Base-by-base conservation (phyloP, 768 basidiomycete genomes). In the Macrolepiota fuliginosa region DNA sequence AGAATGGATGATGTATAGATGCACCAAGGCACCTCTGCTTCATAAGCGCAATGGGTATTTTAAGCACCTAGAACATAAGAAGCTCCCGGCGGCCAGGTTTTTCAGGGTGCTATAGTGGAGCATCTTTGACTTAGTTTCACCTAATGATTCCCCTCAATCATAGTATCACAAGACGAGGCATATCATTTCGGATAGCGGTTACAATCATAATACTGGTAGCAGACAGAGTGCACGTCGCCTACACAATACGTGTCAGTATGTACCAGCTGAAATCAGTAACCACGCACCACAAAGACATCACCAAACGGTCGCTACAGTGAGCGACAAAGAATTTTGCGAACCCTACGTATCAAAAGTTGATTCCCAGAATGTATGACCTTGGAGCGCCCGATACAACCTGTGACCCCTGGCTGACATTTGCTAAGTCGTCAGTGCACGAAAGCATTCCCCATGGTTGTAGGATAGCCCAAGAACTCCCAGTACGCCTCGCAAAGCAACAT, bases 41-140 rank as follows among this genome's bases (percentile, higher is more conserved):
- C 60, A 49, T 61, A 61, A 61, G 60, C 60, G 19, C 17, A 27
- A 54, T 35, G 17, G 29, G 17, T 49, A 61, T 61, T 54, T 61
- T 61, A 54, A 54, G 17, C 45, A 36, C 32, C 32, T 54, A 46
- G 53, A 53, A 53, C 42, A 53, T 29, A 29, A 54, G 59, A 61
- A 55, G 32, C 35, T 19, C 55, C 46, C 46, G 60, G 53, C 51
- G 52, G 58, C 35, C 46, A 35, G 32, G 9, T 52, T 49, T 61
- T 19, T 9, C 36, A 50, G 46, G 36, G 32, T 13, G 36, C 36
- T 51, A 50, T 40, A 12, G 57, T 58, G 57, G 57, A 58, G 47
- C 57, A 58, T 50, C 57, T n/a, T 45, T 50, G 24, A 27, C 15
- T 24, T 47, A 12, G 13, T 53, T 13, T 42, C 50, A 61, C 29